Percentiles rank a stretch among this genome's conserved stretches.
Evolutionary conservation across 1,284 basidiomycete genomes (phyloP).

Genomic region (Ustilago xerochloae): DNA sequence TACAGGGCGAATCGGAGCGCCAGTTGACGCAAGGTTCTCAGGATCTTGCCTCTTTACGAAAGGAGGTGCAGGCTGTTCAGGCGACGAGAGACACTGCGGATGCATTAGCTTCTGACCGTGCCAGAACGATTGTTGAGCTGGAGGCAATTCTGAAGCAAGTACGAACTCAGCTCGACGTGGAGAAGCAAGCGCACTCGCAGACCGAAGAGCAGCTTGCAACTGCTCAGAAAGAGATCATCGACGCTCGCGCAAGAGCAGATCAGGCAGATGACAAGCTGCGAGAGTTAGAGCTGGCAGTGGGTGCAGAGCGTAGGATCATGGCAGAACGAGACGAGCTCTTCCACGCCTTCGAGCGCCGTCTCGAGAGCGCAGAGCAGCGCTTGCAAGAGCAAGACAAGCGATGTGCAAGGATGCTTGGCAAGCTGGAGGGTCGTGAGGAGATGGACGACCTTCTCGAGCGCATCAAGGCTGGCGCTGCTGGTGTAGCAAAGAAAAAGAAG

Average conservation of each 20-base stretch:
- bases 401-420: slow-evolving; percentile 64
- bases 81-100: neutral
- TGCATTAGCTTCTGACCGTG: slow-evolving; percentile 13
- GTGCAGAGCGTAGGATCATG: slow-evolving; percentile 57
- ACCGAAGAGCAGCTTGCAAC: slow-evolving; percentile 5
- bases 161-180: slow-evolving; percentile 3
- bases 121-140: slow-evolving; percentile 16
- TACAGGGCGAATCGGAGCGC: slow-evolving; percentile 5
- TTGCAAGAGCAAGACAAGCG: slow-evolving; percentile 63
- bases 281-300: slow-evolving; percentile 54
- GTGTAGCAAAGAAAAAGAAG: slow-evolving; percentile 44
- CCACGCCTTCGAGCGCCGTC: slow-evolving; percentile 53
- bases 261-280: slow-evolving; percentile 27
- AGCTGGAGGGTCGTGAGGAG: slow-evolving; percentile 66
- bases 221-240: neutral
- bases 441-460: slow-evolving; percentile 66
- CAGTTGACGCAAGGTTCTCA: slow-evolving; percentile 12
- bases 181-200: neutral
- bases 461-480: slow-evolving; percentile 58
- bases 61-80: slow-evolving; percentile 7
- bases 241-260: slow-evolving; percentile 9
- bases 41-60: slow-evolving; percentile 21
- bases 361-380: slow-evolving; percentile 56
- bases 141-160: slow-evolving; percentile 17
- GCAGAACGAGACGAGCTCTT: slow-evolving; percentile 56